These are phyloP conservation scores for Talaromyces thailandensis DNA, from an alignment of 495 filamentous ascomycete genomes.

Conservation along the genomic window DNA sequence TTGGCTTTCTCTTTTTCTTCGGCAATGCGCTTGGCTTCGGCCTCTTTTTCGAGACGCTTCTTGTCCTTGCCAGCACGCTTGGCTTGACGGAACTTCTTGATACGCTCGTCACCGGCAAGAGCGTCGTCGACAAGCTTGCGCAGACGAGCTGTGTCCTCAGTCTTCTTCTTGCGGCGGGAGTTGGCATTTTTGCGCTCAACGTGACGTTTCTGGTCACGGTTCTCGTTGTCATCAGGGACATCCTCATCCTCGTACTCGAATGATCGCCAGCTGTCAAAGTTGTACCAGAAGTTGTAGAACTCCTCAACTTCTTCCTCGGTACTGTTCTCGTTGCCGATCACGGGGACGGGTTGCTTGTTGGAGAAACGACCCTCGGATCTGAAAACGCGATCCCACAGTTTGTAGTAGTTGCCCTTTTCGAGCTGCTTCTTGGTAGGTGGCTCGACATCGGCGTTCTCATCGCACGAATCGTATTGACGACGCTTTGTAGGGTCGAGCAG, in stretches of 20 bases:
- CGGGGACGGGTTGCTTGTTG: constrained; percentile 76
- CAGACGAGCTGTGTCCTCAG: constrained; percentile 85
- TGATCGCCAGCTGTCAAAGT: constrained; percentile 93
- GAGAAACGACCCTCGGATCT: constrained; percentile 88
- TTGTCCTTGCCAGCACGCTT: constrained; percentile 90
- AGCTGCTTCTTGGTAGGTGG: constrained; percentile 84
- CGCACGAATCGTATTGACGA: constrained; percentile 92
- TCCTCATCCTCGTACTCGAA: constrained; percentile 99
- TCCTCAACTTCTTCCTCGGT: constrained; percentile 79
- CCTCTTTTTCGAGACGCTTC: constrained; percentile 84
- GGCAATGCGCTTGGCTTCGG: constrained; percentile 70
- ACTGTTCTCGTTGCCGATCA: constrained; percentile 74
- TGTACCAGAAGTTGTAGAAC: constrained; percentile 99
- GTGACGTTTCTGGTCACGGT: constrained; percentile 97
- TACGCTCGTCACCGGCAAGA: constrained; percentile 77
- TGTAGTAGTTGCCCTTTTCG: constrained; percentile 84
- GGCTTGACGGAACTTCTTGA: constrained; percentile 91
- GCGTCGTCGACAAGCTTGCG: constrained; percentile 81
- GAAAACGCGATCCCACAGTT: constrained; percentile 82
- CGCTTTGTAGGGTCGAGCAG: constrained; percentile 87
- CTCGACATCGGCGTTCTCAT: constrained; percentile 85
- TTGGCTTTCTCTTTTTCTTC: constrained; percentile 73
- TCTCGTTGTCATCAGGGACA: constrained; percentile 96
- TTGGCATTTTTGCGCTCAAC: constrained; percentile 97
- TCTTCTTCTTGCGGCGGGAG: constrained; percentile 97